Base-by-base conservation (phyloP, 129 eudicot genomes). In the Artemisia argyi region DNA sequence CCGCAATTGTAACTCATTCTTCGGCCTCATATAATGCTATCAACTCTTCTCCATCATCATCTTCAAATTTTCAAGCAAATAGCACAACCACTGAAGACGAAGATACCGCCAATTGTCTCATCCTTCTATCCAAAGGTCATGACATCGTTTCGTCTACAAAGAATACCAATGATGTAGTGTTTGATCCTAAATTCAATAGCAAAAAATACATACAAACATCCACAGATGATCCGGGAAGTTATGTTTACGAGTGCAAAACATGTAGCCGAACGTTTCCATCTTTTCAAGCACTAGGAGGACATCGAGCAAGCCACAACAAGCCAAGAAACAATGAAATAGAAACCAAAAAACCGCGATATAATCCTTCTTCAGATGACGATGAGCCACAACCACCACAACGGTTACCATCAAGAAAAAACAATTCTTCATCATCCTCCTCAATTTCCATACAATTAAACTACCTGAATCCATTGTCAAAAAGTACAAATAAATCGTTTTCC, bases 231-330 rank as follows among this genome's bases (percentile, higher is more conserved):
- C 10, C 82, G 11, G 91, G 87, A 16, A 73, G 66, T 3, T 83
- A 81, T 20, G 88, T 83, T 2, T 92, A 89, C 71, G 87, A 91
- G 66, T 92, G 98, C 80, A 87, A 89, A 69, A 92, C 98, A 1
- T 92, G 98, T 63, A 75, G 77, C 69, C 83, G 96, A 13, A 74
- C 88, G 2, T 92, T 92, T 61, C 55, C 98, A 3, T 89, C 96
- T 0, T 92, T 92, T 67, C 98, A 89, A 71, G 98, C 98, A 2
- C 90, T 92, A 11, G 98, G 98, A 0, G 96, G 98, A 11, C 98
- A 92, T 71, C 69, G 96, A 18, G 93, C 98, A 7, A 89, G 98
- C 81, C 98, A 92, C 56, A 85, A 76, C 42, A 92, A 92, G 82
- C 95, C 90, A 16, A 87, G 78, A 64, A 73, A 28, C 50, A 73